Conservation (phyloP, 768 basidiomycete species). For the Kwoniella botswanensis region DNA sequence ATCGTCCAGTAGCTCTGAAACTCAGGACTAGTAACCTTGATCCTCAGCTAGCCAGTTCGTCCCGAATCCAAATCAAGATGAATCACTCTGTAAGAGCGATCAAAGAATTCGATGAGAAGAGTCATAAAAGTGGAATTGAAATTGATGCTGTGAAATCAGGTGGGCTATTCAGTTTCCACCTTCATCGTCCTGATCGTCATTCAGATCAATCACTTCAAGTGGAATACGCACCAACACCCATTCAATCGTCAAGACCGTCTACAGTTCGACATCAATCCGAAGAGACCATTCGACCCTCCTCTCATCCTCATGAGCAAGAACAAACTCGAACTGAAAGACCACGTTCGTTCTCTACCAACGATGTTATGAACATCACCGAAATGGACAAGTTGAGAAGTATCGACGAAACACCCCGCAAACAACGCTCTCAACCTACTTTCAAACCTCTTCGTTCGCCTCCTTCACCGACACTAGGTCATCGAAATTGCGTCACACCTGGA, state of each 20-base stretch:
- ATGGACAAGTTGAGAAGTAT: constrained; percentile 2
- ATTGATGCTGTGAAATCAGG: background rate
- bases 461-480: background rate
- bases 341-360: constrained; percentile 10
- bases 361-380: constrained; percentile 8
- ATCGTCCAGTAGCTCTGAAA: constrained; percentile 32
- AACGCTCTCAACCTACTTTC: background rate
- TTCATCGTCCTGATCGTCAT: background rate
- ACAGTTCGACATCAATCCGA: background rate
- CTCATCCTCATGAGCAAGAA: no score
- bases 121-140: background rate
- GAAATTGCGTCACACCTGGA: background rate
- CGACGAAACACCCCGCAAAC: constrained; percentile 4
- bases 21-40: constrained; percentile 34
- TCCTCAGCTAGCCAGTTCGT: background rate
- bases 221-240: background rate
- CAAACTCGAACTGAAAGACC: background rate
- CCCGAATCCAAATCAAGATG: background rate
- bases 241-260: background rate
- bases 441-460: background rate
- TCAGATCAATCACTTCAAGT: background rate
- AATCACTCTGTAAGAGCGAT: background rate
- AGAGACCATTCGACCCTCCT: constrained; percentile 9
- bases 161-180: background rate
- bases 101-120: background rate